Conservation (phyloP, 176 grass and related monocot genomes). For the Raddia guianensis region DNA sequence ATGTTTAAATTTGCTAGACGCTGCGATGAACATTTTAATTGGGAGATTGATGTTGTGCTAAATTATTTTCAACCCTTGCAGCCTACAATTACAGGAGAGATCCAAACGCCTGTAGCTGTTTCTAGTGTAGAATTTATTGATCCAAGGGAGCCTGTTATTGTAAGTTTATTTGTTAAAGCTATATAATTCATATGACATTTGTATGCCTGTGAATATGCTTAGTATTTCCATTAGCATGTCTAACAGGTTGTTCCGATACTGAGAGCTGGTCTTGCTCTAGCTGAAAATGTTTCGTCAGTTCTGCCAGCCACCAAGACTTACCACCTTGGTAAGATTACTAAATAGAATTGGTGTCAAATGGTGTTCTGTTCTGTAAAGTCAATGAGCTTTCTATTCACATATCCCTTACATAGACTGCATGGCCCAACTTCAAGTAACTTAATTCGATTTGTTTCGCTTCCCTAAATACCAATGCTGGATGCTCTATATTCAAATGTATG, state of each 20-base stretch:
- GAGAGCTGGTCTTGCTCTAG: constrained; percentile 93
- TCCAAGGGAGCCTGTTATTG: constrained; percentile 86
- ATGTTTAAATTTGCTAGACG: background rate
- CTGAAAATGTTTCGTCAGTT: constrained; percentile 78
- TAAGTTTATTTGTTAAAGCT: constrained; percentile 47
- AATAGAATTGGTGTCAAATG: constrained; percentile 9
- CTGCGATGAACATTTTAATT: background rate
- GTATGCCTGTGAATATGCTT: constrained; percentile 37
- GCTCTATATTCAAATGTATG: background rate
- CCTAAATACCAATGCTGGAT: constrained; percentile 5
- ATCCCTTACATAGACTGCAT: constrained; percentile 28
- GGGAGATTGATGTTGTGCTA: constrained; percentile 2
- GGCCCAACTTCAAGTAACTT: background rate
- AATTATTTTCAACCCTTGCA: constrained; percentile 55
- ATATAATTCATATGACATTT: constrained; percentile 31
- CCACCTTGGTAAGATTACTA: constrained; percentile 75
- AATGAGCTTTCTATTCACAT: constrained; percentile 9
- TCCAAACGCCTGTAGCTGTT: constrained; percentile 79
- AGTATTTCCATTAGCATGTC: constrained; percentile 36
- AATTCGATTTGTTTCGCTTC: constrained; percentile 19
- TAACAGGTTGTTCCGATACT: constrained; percentile 95
- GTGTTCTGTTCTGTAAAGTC: constrained; percentile 12
- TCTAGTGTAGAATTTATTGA: constrained; percentile 96
- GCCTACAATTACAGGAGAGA: constrained; percentile 92
- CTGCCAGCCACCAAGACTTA: constrained; percentile 90